Conservation (phyloP, 306 rosid species). For the Dalbergia oliveri region DNA sequence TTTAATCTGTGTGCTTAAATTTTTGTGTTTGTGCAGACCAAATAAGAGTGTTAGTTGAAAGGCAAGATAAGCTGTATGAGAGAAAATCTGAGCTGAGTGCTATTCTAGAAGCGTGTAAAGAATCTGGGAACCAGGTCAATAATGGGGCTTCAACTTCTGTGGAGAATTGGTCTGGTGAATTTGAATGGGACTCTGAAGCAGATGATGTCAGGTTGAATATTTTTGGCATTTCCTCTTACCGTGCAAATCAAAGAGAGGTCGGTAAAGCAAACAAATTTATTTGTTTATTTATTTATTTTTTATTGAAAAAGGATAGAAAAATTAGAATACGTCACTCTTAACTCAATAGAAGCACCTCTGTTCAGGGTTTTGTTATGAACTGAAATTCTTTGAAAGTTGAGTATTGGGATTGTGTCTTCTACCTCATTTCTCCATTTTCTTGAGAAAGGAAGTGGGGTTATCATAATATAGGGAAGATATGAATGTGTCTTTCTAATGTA, state of each 20-base stretch:
- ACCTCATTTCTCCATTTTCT: neutral
- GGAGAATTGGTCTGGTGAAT: constrained; percentile 82
- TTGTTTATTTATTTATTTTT: neutral
- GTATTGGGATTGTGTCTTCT: neutral
- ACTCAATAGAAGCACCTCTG: neutral
- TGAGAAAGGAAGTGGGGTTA: constrained; percentile 25
- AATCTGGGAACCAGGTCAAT: constrained; percentile 50
- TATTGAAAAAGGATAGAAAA: neutral
- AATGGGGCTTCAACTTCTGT: constrained; percentile 51
- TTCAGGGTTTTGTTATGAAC: constrained; percentile 27
- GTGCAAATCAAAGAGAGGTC: constrained; percentile 93
- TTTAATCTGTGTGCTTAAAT: neutral
- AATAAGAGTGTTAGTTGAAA: constrained; percentile 68
- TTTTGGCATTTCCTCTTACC: constrained; percentile 88
- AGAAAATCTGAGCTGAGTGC: constrained; percentile 79
- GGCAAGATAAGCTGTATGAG: constrained; percentile 78
- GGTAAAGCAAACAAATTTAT: constrained; percentile 42
- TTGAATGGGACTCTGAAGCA: constrained; percentile 90
- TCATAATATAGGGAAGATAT: constrained; percentile 20
- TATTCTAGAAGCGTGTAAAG: constrained; percentile 71
- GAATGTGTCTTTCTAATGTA: neutral
- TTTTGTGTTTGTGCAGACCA: constrained; percentile 60
- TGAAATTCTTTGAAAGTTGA: constrained; percentile 28
- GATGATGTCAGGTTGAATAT: constrained; percentile 77
- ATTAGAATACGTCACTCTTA: neutral